Evolutionary conservation across 805 yeast species (phyloP), one percentile per base, ranked within the genome.

Genomic region (Ogataea neopini): DNA sequence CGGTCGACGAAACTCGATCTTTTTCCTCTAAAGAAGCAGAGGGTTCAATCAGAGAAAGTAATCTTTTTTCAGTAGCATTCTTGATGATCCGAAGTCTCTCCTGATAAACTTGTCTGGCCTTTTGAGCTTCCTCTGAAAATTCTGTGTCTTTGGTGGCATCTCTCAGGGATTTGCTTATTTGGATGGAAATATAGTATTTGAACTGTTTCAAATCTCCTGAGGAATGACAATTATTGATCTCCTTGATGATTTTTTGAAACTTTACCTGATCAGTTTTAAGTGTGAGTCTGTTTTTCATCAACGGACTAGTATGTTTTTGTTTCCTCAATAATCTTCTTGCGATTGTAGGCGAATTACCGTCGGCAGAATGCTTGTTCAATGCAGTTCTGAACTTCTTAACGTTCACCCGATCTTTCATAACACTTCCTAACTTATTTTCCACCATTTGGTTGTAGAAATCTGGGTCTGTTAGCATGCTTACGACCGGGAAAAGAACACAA

Each of bases 361-460:
- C 58, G 22, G 50, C 54, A 20, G 86, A 73, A 57, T 89, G 94
- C 51, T 80, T 76, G 51, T 83, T 84, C 29, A 90, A 68, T 1
- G 88, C 86, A 18, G 76, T 80, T 50, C 96, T 69, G 18, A 91
- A 74, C 53, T 81, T 77, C 49, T 83, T 79, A 0, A 90, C 95
- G 58, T 87, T 88, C 30, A 77, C 77, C 46, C 90, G 71, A 58
- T 88, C 95, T 52, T 81, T 81, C 60, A 91, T 70, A 10, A 85
- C 76, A 25, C 75, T 76, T 3, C 88, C 83, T 1, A 86, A 77
- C 1, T 76, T 62, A 43, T 77, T 76, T 8, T 82, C 81, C 13
- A 89, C 72, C 34, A 74, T 58, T 46, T 80, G 77, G 61, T 91
- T 91, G 79, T 85, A 86, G 50, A 80, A 85, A 61, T 89, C 96